Base-by-base conservation (phyloP, 345 rosid species). In the Gossypium rotundifolium region DNA sequence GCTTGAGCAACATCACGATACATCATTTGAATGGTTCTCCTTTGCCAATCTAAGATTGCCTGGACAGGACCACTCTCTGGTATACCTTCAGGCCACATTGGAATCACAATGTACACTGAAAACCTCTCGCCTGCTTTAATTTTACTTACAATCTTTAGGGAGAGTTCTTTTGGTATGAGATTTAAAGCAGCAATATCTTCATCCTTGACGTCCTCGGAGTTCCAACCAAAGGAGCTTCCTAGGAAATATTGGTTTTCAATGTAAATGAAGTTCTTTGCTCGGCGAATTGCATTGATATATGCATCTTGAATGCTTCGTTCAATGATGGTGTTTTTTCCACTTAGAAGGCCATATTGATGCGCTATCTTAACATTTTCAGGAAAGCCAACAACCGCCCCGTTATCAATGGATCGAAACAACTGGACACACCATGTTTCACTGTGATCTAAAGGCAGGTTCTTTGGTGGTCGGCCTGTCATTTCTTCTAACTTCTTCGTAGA, bases 1-100 rank as follows among this genome's bases (percentile, higher is more conserved):
- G 91, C 94, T 71, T 63, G 65, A 23, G 79, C 64, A 29, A 94
- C 79, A 52, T 92, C 93, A 10, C 79, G 58, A 54, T 94, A 94
- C 97, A 94, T 94, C 97, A 94, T 92, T 78, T 89, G 90, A 78
- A 90, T 87, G 4, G 97, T 94, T 79, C 97, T 88, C 64, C 88
- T 84, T 77, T 92, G 97, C 98, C 97, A 94, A 48, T 92, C 93
- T 61, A 94, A 73, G 48, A 94, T 94, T 9, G 96, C 94, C 77
- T 90, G 91, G 59, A 91, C 89, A 3, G 94, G 68, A 1, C 27
- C 86, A 42, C 93, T 87, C 54, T 86, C 94, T 0, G 98, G 96
- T 58, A 77, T 71, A 2, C 92, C 96, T 79, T 93, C 98, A 1
- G 98, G 98, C 94, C 97, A 93, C 84, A 91, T 83, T 2, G 98